A percentile compares a stretch with the other conserved stretches of the same genome.
Evolutionary conservation across 108 stramenopile genomes (phyloP).

Genomic region (Cyclotella distinguenda): DNA sequence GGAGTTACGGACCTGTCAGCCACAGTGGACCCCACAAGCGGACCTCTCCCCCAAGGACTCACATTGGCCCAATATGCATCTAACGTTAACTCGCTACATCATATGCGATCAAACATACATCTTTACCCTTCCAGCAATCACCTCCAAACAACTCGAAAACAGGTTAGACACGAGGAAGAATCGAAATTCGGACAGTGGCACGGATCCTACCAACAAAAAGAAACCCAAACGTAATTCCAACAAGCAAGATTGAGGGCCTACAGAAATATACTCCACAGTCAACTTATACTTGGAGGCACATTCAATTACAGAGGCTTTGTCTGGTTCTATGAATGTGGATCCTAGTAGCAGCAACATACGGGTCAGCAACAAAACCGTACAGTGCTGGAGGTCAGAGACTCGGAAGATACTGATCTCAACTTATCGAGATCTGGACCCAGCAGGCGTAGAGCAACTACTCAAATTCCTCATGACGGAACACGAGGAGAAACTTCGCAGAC

Average conservation of each 20-base stretch:
- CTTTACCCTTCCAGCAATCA: too few relatives aligned
- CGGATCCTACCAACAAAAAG: too few relatives aligned
- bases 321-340: neutral
- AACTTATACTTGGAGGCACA: neutral
- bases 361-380: neutral
- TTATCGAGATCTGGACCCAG: neutral
- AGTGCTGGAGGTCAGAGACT: neutral
- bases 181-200: too few relatives aligned
- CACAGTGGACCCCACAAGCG: too few relatives aligned
- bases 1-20: too few relatives aligned
- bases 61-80: too few relatives aligned
- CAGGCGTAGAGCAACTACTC: neutral
- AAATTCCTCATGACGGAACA: neutral
- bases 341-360: neutral
- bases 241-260: neutral
- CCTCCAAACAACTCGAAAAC: too few relatives aligned
- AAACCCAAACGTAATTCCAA: neutral
- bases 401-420: neutral
- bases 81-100: too few relatives aligned
- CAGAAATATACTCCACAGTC: neutral
- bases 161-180: too few relatives aligned
- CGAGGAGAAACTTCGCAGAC: neutral
- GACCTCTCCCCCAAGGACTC: too few relatives aligned
- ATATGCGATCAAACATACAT: too few relatives aligned
- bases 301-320: neutral